Evolutionary conservation across 305 asterid genomes (phyloP), one percentile per base, ranked within the genome.

Genomic region (Nicotiana rustica): DNA sequence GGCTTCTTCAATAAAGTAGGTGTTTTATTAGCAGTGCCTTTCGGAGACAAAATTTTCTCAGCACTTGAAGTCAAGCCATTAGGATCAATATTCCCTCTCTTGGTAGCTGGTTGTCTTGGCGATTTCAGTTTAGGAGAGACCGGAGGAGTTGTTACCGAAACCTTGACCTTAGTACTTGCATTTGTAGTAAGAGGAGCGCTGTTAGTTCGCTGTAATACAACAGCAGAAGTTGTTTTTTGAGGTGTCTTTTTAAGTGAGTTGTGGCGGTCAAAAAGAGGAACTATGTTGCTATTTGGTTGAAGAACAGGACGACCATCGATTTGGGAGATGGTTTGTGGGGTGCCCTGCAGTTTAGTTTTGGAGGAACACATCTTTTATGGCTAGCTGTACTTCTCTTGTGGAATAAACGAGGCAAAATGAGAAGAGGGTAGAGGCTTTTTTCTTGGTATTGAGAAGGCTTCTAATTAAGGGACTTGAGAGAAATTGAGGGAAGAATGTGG

Each of bases 201-300:
- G 12, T 41, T 41, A 41, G 49, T 41, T 41, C 49, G 49, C 10
- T 41, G 83, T 52, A 82, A 49, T 60, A 81, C 5, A 13, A 80
- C 5, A 17, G 86, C 38, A 1, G 84, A 33, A 31, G 83, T 60
- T 56, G 81, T 4, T 56, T 52, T 52, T 10, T 17, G 13, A 25
- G 79, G 25, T 47, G 38, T 71, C 19, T 81, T 88, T 47, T 81
- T 83, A 3, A 86, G 57, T 12, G 93, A 87, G 77, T 86, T 91
- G 29, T 90, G 88, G 79, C 91, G 86, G 38, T 92, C 94, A 1
- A 86, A 67, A 1, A 91, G 89, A 60, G 96, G 91, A 31, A 83
- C 76, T 3, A 92, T 88, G 70, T 89, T 89, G 79, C 87, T 82
- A 56, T 89, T 86, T 4, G 95, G 92, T 61, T 89, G 92, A 73